Percentiles rank a stretch among this genome's conserved stretches.
Conservation (phyloP, 192 early-diverging fungal species). For the Gaertneriomyces semiglobifer region DNA sequence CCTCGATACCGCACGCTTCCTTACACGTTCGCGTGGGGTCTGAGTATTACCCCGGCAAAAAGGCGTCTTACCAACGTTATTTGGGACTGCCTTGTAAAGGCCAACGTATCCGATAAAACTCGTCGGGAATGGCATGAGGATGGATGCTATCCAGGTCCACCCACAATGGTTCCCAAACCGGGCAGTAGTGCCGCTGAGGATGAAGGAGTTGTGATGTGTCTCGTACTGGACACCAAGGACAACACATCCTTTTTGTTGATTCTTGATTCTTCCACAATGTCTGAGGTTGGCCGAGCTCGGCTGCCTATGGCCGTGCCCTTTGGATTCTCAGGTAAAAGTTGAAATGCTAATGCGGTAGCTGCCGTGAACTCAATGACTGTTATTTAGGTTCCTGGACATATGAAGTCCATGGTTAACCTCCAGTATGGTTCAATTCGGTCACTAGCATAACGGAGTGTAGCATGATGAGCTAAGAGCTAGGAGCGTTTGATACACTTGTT, state of each 20-base stretch:
- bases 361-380: background rate
- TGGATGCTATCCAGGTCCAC: slow-evolving; percentile 30
- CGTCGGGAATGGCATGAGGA: slow-evolving; percentile 20
- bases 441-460: no score
- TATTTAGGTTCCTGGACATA: background rate
- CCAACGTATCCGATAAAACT: slow-evolving; percentile 22
- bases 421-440: no score
- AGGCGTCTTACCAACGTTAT: slow-evolving; percentile 22
- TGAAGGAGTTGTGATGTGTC: slow-evolving; percentile 25
- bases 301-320: slow-evolving; percentile 26
- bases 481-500: no score
- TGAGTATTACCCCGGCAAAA: slow-evolving; percentile 23
- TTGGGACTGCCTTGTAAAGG: slow-evolving; percentile 32
- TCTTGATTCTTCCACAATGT: slow-evolving; percentile 21
- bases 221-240: slow-evolving; percentile 20
- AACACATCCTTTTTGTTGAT: slow-evolving; percentile 28
- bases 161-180: slow-evolving; percentile 27
- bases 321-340: slow-evolving; percentile 25
- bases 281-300: slow-evolving; percentile 12
- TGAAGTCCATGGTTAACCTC: slow-evolving; percentile 2
- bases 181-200: slow-evolving; percentile 20
- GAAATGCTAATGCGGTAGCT: background rate
- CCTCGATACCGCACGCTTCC: background rate
- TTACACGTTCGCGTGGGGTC: slow-evolving; percentile 31
- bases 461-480: no score